Conservation (phyloP, 192 early-diverging fungal genomes). For the Lobosporangium transversale region DNA sequence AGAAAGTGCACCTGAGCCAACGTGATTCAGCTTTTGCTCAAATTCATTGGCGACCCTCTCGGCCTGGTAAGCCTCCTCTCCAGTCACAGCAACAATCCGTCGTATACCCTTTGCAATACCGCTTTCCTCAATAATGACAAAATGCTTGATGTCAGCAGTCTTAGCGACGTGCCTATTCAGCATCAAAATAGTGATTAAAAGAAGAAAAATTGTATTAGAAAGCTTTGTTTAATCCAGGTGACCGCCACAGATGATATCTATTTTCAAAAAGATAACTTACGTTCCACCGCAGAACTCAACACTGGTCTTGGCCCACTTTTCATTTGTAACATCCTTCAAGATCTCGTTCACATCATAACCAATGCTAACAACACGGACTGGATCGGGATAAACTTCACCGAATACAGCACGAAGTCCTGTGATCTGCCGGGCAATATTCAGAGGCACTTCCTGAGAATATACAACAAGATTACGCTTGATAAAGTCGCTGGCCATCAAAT, state of each 20-base stretch:
- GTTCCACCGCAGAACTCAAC: conserved; percentile 99
- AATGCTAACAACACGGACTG: conserved; percentile 95
- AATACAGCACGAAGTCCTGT: conserved; percentile 96
- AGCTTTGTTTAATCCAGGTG: background rate
- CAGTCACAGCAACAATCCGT: conserved; percentile 93
- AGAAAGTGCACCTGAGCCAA: conserved; percentile 62
- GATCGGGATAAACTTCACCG: conserved; percentile 97
- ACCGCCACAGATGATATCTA: too few relatives aligned
- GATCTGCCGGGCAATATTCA: conserved; percentile 84
- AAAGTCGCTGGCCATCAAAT: conserved; percentile 75
- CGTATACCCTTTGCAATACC: conserved; percentile 97
- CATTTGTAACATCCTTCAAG: conserved; percentile 80
- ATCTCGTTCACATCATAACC: conserved; percentile 89
- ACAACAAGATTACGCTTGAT: conserved; percentile 80
- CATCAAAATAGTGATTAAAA: background rate
- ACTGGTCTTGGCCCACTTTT: conserved; percentile 83
- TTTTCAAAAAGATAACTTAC: too few relatives aligned
- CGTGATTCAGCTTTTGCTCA: conserved; percentile 66
- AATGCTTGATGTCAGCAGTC: conserved; percentile 90
- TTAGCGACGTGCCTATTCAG: conserved; percentile 76
- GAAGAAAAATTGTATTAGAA: background rate
- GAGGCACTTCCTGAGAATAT: conserved; percentile 87
- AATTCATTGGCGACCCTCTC: conserved; percentile 76
- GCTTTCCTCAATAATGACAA: conserved; percentile 88
- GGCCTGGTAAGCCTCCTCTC: conserved; percentile 84